phyloP scores from a whole-genome alignment of 306 rosid species.

The Prunus campanulata region DNA sequence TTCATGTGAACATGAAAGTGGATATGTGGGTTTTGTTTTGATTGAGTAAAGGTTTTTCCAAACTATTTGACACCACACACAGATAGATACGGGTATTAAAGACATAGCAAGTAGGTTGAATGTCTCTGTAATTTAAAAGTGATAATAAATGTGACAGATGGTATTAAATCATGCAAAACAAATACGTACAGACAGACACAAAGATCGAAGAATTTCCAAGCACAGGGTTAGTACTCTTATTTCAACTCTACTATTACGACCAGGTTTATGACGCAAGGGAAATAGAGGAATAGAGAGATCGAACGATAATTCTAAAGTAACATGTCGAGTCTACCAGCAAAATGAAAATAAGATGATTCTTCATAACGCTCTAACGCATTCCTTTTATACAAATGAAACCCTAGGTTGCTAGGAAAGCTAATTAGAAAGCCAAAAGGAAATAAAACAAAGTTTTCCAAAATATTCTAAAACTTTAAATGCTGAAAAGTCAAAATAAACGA shows the following conservation, averaged over 20 bases:
- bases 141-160: conserved; percentile 40
- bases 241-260: not conserved
- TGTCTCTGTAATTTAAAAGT: conserved; percentile 57
- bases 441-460: too few species aligned
- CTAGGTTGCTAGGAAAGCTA: too few species aligned
- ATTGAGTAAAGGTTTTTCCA: conserved; percentile 26
- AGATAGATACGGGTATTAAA: conserved; percentile 41
- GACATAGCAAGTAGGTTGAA: conserved; percentile 47
- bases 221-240: not conserved
- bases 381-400: too few species aligned
- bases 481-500: too few species aligned
- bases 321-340: fast-evolving
- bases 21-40: conserved; percentile 4
- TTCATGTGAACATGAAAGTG: conserved; percentile 33
- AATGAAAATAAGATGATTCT: too few species aligned
- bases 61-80: conserved; percentile 44
- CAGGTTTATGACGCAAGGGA: not conserved
- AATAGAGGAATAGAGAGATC: fast-evolving
- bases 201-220: not conserved
- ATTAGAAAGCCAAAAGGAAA: too few species aligned
- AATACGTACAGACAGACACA: conserved; percentile 18
- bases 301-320: too few species aligned
- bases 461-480: too few species aligned
- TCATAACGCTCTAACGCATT: too few species aligned
- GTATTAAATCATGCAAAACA: conserved; percentile 18